A percentile compares a stretch with the other conserved stretches of the same genome.
Conservation (phyloP, 176 grass and related monocot species). For the Tillandsia fasciculata region DNA sequence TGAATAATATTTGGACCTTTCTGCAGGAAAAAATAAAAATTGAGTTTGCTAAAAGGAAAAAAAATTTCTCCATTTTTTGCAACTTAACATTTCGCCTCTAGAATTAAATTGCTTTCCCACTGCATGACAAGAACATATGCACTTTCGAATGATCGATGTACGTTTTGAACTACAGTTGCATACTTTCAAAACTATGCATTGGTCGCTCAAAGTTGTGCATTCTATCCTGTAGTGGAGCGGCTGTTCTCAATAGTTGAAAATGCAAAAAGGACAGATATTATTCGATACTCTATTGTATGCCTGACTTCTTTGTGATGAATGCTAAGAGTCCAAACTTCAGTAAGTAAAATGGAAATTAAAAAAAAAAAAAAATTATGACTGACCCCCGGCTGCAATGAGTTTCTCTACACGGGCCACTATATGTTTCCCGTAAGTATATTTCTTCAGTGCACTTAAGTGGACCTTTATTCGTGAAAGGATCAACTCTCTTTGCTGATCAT, state of each 20-base stretch:
- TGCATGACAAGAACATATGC: too few relatives aligned
- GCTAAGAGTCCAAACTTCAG: too few relatives aligned
- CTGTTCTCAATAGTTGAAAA: neutral
- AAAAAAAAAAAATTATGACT: neutral
- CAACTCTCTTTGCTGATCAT: neutral
- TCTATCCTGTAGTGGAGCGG: neutral
- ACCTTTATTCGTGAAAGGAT: conserved; percentile 5
- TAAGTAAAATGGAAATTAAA: too few relatives aligned
- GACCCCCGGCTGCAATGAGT: conserved; percentile 8
- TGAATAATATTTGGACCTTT: too few relatives aligned
- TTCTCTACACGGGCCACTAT: conserved; percentile 14
- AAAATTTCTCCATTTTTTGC: too few relatives aligned
- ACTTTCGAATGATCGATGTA: neutral
- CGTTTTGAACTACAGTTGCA: neutral
- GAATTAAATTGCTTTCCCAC: too few relatives aligned
- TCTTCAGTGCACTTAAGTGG: neutral
- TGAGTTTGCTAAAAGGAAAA: neutral
- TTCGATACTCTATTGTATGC: too few relatives aligned
- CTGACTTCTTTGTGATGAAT: too few relatives aligned
- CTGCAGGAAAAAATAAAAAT: neutral
- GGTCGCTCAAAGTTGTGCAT: neutral
- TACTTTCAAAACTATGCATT: neutral
- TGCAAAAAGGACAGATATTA: too few relatives aligned
- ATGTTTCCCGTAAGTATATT: conserved; percentile 13
- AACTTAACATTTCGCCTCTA: too few relatives aligned